Percentiles rank a stretch among this genome's conserved stretches.
Conservation (phyloP, 1,284 basidiomycete genomes). For the Rhodotorula glutinis region DNA sequence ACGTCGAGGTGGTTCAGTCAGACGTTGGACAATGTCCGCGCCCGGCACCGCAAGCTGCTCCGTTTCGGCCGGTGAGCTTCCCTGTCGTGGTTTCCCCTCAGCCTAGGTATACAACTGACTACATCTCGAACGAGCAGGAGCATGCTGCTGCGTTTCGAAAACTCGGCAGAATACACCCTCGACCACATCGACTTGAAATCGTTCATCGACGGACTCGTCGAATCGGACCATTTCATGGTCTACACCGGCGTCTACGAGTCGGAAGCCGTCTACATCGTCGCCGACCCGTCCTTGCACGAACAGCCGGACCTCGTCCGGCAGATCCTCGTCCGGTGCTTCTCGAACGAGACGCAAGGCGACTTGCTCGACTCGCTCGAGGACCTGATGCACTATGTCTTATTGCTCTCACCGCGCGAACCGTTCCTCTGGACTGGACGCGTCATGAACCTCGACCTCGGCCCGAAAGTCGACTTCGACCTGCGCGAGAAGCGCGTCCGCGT, state of each 20-base stretch:
- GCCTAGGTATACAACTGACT: background rate
- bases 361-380: constrained; percentile 47
- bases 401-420: constrained; percentile 78
- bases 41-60: constrained; percentile 89
- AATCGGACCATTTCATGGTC: constrained; percentile 89
- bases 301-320: constrained; percentile 76
- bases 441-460: constrained; percentile 64
- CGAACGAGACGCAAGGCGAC: constrained; percentile 48
- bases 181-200: constrained; percentile 73
- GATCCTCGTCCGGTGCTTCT: constrained; percentile 81
- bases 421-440: constrained; percentile 91
- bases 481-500: constrained; percentile 79
- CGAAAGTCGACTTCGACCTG: constrained; percentile 67
- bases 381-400: constrained; percentile 66
- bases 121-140: constrained; percentile 40
- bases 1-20: constrained; percentile 86
- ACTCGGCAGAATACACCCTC: constrained; percentile 89
- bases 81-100: no score
- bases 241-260: constrained; percentile 87
- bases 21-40: constrained; percentile 86
- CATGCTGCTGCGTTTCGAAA: constrained; percentile 74
- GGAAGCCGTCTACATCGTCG: constrained; percentile 90
- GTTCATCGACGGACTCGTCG: constrained; percentile 76
- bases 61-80: constrained; percentile 75
- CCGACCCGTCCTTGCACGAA: constrained; percentile 75